These are phyloP conservation scores for Blastomyces silverae DNA, from an alignment of 2,329 filamentous ascomycete species.

Conservation along the genomic window DNA sequence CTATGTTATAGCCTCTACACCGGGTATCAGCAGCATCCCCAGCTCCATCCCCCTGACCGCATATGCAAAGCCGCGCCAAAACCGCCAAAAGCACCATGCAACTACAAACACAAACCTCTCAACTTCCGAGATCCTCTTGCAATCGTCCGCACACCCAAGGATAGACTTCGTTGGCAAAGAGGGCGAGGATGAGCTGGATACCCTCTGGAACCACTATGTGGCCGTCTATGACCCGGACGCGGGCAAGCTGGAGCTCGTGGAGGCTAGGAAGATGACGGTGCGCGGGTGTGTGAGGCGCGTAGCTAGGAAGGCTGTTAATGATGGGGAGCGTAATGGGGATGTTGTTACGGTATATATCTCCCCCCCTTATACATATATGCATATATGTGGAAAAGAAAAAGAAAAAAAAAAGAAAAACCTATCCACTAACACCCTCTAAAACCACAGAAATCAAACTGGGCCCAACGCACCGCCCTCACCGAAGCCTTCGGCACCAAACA, in stretches of 20 bases:
- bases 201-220: conserved; percentile 53
- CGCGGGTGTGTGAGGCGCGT: conserved; percentile 41
- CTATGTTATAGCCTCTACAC: conserved; percentile 23
- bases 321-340: conserved; percentile 27
- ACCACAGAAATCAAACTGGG: conserved; percentile 33
- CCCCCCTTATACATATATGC: neutral
- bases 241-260: conserved; percentile 48
- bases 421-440: neutral
- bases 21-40: conserved; percentile 25
- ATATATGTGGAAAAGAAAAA: neutral
- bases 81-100: conserved; percentile 23
- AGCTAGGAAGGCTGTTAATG: conserved; percentile 22
- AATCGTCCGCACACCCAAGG: conserved; percentile 54
- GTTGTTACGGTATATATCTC: conserved; percentile 11
- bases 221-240: conserved; percentile 53
- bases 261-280: conserved; percentile 51
- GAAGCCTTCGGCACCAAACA: conserved; percentile 47
- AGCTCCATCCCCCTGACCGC: conserved; percentile 33
- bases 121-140: conserved; percentile 50
- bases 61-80: conserved; percentile 46
- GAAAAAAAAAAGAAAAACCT: neutral
- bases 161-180: conserved; percentile 54
- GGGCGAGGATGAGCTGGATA: conserved; percentile 46
- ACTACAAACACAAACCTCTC: conserved; percentile 34
- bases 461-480: conserved; percentile 40